A percentile compares a stretch with the other conserved stretches of the same genome.
phyloP scores from a whole-genome alignment of 768 basidiomycete genomes.

The Symmetrospora coprosmae region DNA sequence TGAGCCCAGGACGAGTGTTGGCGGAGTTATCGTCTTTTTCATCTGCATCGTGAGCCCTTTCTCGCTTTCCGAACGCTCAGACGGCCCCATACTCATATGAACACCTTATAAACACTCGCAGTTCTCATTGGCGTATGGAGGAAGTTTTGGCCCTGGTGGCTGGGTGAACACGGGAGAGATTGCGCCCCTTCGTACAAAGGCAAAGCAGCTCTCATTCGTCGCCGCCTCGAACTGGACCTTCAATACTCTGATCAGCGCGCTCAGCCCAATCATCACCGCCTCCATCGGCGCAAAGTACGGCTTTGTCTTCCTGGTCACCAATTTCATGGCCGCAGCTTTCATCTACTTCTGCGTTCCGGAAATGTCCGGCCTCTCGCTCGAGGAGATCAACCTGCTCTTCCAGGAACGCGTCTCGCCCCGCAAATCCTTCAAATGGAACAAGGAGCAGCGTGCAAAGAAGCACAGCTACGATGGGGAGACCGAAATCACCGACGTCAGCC shows the following conservation, averaged over 20 bases:
- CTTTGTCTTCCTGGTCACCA: conserved; percentile 17
- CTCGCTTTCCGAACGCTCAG: too few species aligned
- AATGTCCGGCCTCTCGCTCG: conserved; percentile 15
- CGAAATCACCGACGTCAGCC: background rate
- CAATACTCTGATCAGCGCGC: conserved; percentile 1
- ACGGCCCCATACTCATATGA: too few species aligned
- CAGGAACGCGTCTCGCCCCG: background rate
- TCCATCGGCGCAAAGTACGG: conserved; percentile 17
- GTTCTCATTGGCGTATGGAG: conserved; percentile 13
- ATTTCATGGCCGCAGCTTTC: conserved; percentile 16
- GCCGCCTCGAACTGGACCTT: conserved; percentile 15
- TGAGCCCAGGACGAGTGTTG: background rate
- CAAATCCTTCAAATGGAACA: conserved; percentile 16
- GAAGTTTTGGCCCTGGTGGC: conserved; percentile 17
- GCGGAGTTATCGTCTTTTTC: conserved; percentile 4
- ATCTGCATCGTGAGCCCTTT: background rate
- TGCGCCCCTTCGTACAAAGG: conserved; percentile 18
- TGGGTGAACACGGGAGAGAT: conserved; percentile 21
- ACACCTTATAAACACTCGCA: background rate
- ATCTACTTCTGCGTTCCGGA: conserved; percentile 18
- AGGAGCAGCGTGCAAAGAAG: background rate
- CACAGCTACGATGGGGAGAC: background rate
- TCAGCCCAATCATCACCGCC: conserved; percentile 3
- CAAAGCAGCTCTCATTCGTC: conserved; percentile 20
- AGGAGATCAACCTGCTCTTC: conserved; percentile 18